Evolutionary conservation across 768 basidiomycete genomes (phyloP).

Genomic region (Calocybe indica): DNA sequence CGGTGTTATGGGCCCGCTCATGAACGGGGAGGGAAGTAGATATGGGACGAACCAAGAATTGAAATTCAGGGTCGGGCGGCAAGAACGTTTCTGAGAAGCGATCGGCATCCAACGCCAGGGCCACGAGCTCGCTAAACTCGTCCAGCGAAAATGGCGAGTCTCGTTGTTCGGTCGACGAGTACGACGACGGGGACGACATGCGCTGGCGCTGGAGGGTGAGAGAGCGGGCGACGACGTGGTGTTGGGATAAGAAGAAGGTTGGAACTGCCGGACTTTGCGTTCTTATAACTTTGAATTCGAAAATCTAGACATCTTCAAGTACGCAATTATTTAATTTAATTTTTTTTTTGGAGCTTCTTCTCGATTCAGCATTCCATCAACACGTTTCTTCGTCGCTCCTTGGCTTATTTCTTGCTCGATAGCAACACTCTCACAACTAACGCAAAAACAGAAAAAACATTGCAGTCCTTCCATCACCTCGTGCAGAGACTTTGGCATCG

Average conservation of each 20-base stretch:
- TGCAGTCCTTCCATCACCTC: constrained; percentile 1
- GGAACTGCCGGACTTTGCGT: too few relatives aligned
- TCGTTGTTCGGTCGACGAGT: not conserved
- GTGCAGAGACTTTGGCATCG: not conserved
- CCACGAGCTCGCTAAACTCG: constrained; percentile 16
- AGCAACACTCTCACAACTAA: not conserved
- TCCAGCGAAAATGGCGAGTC: constrained; percentile 10
- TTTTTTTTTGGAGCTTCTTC: not conserved
- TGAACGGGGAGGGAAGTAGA: constrained; percentile 1
- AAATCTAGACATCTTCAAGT: not conserved
- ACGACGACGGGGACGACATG: constrained; percentile 1
- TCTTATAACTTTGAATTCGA: not conserved
- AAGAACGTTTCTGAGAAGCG: constrained; percentile 13
- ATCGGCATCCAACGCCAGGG: constrained; percentile 13
- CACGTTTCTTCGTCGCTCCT: constrained; percentile 1
- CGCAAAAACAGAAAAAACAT: not conserved
- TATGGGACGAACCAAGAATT: not conserved
- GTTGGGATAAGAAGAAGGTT: too few relatives aligned
- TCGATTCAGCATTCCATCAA: not conserved
- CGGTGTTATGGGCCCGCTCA: not conserved
- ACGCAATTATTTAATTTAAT: not conserved
- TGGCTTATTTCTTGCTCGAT: not conserved
- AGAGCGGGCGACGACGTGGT: not conserved
- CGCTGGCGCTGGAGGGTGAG: constrained; percentile 1
- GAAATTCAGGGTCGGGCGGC: constrained; percentile 11